Percentiles rank a stretch among this genome's conserved stretches.
Evolutionary conservation across 2,329 filamentous ascomycete genomes (phyloP).

Genomic region (Albophoma yamanashiensis): DNA sequence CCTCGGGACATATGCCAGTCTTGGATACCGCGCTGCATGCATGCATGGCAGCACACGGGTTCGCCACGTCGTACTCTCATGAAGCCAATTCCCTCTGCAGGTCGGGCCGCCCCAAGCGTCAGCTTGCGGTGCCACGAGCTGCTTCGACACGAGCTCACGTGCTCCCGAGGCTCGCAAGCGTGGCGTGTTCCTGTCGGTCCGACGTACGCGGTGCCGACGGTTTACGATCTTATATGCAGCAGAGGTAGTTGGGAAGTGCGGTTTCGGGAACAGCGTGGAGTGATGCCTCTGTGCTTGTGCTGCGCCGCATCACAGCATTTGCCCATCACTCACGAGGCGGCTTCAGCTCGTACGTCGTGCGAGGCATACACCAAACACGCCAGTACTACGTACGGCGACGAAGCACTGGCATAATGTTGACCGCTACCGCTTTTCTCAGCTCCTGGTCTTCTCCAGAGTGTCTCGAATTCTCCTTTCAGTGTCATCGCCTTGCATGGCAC

Average conservation of each 20-base stretch:
- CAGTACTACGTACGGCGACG: not conserved
- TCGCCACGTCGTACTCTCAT: not conserved
- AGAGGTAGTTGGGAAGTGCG: not conserved
- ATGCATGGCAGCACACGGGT: not conserved
- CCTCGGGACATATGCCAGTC: constrained; percentile 3
- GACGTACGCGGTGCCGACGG: not conserved
- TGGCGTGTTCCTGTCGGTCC: not conserved
- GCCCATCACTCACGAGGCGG: not conserved
- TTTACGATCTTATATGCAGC: not conserved
- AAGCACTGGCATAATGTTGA: not conserved
- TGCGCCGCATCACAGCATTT: not conserved
- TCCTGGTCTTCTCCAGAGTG: not conserved
- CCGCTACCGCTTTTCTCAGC: not conserved
- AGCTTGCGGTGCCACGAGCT: not conserved
- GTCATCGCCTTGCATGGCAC: not conserved
- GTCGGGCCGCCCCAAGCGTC: not conserved
- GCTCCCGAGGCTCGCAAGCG: not conserved
- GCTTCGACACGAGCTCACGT: constrained; percentile 5
- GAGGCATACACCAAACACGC: not conserved
- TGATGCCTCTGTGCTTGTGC: not conserved
- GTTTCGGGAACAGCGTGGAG: not conserved
- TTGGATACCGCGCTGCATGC: not conserved
- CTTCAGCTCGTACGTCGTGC: not conserved
- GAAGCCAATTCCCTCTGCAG: not conserved
- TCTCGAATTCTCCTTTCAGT: not conserved